Conservation (phyloP, 805 yeast species). For the Candida fluviatilis region DNA sequence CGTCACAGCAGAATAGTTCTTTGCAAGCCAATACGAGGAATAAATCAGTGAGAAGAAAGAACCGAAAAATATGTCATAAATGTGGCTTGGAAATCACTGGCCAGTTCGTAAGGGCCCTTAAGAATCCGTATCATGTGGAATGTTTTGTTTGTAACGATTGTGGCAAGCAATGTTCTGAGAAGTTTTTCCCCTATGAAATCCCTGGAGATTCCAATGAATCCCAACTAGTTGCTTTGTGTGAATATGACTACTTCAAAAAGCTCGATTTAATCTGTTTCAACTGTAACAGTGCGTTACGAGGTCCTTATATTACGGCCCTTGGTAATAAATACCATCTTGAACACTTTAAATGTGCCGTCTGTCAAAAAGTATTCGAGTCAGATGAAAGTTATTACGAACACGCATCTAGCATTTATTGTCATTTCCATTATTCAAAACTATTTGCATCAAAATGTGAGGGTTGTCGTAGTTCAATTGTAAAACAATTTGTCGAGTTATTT, state of each 20-base stretch:
- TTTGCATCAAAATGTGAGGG: conserved; percentile 92
- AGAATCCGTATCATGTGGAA: conserved; percentile 73
- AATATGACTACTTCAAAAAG: conserved; percentile 84
- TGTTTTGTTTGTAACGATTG: conserved; percentile 89
- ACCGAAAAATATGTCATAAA: conserved; percentile 27
- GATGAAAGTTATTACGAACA: conserved; percentile 92
- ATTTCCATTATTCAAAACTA: conserved; percentile 81
- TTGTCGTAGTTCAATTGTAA: conserved; percentile 84
- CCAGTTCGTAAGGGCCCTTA: conserved; percentile 84
- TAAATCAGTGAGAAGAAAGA: conserved; percentile 6
- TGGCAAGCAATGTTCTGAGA: conserved; percentile 72
- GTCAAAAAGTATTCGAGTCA: conserved; percentile 80
- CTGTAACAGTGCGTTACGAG: conserved; percentile 82
- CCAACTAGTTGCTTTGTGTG: conserved; percentile 63
- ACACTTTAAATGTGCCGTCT: conserved; percentile 88
- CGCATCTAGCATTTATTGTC: conserved; percentile 79
- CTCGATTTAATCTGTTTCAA: conserved; percentile 80
- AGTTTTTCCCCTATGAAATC: conserved; percentile 78
- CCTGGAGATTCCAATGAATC: conserved; percentile 36
- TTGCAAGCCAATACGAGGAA: not conserved
- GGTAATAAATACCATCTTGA: conserved; percentile 91
- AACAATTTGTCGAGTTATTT: conserved; percentile 89
- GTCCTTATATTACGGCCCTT: conserved; percentile 90
- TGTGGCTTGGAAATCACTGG: conserved; percentile 44
- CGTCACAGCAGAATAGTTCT: not conserved